Evolutionary conservation across 2,329 filamentous ascomycete species (phyloP), one percentile per base, ranked within the genome.

Genomic region (Verticillium longisporum): DNA sequence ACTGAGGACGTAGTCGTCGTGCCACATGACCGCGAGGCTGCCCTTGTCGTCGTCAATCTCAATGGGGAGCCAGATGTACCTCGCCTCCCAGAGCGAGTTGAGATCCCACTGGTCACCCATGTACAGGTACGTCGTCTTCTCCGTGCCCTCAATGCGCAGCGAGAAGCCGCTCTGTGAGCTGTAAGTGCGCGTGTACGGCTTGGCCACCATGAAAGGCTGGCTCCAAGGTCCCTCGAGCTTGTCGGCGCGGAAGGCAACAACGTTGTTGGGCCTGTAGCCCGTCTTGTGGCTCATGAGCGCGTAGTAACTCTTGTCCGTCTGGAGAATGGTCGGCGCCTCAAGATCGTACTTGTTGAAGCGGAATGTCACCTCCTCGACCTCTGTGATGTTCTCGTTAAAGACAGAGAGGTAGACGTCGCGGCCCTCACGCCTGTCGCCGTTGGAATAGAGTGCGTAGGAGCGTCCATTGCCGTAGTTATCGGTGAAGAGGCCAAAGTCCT

Each of bases 221-320:
- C 79, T 82, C 80, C 80, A 83, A 0, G 80, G 80, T 0, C 80
- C 80, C 18, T 71, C 68, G 0, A 83, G 73, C 0, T 72, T 74
- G 62, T 82, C 77, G 6, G 80, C 80, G 9, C 80, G 77, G 72
- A 83, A 82, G 1, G 79, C 80, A n/a, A 84, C 80, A 6, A 84
- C 82, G 58, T 84, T 86, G 58, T 86, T 86, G 1, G 84, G 83
- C n/a, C 84, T 74, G 60, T 87, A 87, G 0, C 84, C 84, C 0
- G 84, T 87, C 74, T 86, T 87, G 64, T 86, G 84, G 65, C 81
- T 84, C 83, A 86, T 86, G 38, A 87, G 66, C 0, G 83, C 81
- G 65, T 81, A 86, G 65, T 87, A 87, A 65, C 81, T 84, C 62
- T 77, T 75, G 37, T 86, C 82, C 0, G 84, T 86, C 67, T 86